phyloP scores from a whole-genome alignment of 352 stramenopile genomes.

The Globisporangium recalcitrans region DNA sequence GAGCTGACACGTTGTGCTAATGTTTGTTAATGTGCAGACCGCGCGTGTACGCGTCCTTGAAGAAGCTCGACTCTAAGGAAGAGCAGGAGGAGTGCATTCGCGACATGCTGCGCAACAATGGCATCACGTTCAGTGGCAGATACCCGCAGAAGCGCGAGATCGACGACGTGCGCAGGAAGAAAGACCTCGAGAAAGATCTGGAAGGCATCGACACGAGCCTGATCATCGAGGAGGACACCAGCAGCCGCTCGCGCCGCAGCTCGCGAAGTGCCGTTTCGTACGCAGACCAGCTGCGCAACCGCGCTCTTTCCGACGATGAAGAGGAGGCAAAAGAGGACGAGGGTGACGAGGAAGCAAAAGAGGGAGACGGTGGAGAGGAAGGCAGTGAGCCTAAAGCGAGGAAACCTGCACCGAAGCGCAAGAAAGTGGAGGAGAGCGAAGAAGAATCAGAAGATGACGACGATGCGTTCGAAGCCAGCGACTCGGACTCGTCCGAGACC shows the following conservation, averaged over 20 bases:
- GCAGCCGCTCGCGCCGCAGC: constrained; percentile 6
- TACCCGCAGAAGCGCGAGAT: constrained; percentile 72
- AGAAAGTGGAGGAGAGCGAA: constrained; percentile 12
- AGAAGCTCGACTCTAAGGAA: constrained; percentile 28
- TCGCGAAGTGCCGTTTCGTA: constrained; percentile 7
- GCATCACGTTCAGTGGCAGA: constrained; percentile 43
- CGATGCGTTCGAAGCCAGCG: constrained; percentile 16
- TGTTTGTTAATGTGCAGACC: constrained; percentile 29
- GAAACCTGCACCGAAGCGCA: neutral
- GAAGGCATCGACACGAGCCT: constrained; percentile 80
- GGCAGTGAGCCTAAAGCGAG: neutral
- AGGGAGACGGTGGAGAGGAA: neutral
- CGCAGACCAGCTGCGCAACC: constrained; percentile 5
- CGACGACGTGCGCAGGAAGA: constrained; percentile 59
- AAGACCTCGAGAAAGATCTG: constrained; percentile 59
- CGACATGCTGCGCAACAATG: constrained; percentile 37
- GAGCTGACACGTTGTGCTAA: neutral
- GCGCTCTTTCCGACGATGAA: constrained; percentile 24
- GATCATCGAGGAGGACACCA: constrained; percentile 46
- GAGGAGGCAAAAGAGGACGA: constrained; percentile 27
- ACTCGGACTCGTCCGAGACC: constrained; percentile 36
- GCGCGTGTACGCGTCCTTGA: constrained; percentile 53
- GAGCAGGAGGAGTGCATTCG: constrained; percentile 59
- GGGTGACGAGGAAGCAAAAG: constrained; percentile 11
- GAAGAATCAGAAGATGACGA: constrained; percentile 12